These are phyloP conservation scores for Termitomyces sp. DNA, from an alignment of 768 basidiomycete species.

Conservation along the genomic window DNA sequence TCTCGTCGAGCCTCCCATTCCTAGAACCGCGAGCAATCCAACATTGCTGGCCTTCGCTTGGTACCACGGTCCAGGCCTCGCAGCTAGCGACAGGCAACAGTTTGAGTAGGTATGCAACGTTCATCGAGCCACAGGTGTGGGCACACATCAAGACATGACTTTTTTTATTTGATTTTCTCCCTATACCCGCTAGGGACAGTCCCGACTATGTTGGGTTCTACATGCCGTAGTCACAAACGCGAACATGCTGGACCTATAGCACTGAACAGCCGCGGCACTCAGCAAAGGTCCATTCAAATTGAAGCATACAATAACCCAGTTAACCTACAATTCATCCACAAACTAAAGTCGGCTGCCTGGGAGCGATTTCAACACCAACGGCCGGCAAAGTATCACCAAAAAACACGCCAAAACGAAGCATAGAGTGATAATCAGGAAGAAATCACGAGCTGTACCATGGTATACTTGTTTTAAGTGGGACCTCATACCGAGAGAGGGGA, in stretches of 20 bases:
- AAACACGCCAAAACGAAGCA: slow-evolving; percentile 37
- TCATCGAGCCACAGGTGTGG: no score
- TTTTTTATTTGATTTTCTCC: no score
- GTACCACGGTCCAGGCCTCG: no score
- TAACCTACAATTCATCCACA: background rate
- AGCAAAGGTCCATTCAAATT: background rate
- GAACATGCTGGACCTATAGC: background rate
- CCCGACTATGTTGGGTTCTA: no score
- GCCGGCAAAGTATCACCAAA: slow-evolving; percentile 29
- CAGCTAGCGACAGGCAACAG: no score
- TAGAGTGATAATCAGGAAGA: slow-evolving; percentile 36
- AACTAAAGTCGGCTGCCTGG: background rate
- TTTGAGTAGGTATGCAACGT: no score
- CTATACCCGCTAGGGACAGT: no score
- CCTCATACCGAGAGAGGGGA: background rate
- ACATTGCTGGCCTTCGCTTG: no score
- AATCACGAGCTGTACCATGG: slow-evolving; percentile 30
- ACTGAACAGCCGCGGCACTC: background rate
- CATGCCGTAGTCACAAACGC: no score
- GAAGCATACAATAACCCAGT: background rate
- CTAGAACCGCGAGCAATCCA: no score
- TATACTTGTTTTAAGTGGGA: background rate
- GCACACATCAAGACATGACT: no score
- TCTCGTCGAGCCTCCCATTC: no score
- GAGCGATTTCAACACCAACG: slow-evolving; percentile 21